Evolutionary conservation across 2,329 filamentous ascomycete species (phyloP), one percentile per base, ranked within the genome.

Genomic region (Tolypocladium capitatum): DNA sequence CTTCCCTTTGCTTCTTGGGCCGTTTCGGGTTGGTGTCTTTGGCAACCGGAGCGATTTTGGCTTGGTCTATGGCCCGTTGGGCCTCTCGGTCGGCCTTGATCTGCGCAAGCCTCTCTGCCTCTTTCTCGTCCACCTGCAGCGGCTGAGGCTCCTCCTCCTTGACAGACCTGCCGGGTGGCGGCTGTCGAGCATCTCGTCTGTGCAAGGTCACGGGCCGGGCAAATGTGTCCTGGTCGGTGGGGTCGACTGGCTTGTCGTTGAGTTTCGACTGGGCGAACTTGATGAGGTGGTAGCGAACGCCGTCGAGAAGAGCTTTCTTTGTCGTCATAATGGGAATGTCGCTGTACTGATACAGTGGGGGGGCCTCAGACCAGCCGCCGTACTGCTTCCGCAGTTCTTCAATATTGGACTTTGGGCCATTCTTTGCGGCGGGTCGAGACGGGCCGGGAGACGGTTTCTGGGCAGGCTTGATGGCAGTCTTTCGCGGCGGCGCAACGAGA

Each of bases 151-250:
- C 66, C 48, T 84, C 79, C 24, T 79, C 72, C 59, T 85, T 84
- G 48, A 79, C 74, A 35, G 77, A 71, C 53, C 80, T 71, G 48
- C 83, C 78, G 30, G 82, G 76, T 0, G 81, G 71, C 43, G 74
- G 80, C 56, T 80, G 82, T 57, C 82, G 79, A 18, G 90, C 88
- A 61, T 96, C 90, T 48, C 92, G 84, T 52, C 92, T 82, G 61
- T 97, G 90, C 34, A 98, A 71, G 34, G 87, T 83, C 31, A 97
- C 86, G 0, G 92, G 92, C 28, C 89, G 80, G 18, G 86, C 84
- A 61, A 97, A 98, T 46, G 94, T 81, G 6, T 81, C 72, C 55
- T 91, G 82, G 55, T 83, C 69, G 27, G 72, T 72, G 2, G 80
- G 77, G 59, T 97, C 83, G 51, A 87, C 61, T 31, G 81, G 75